Conservation (phyloP, 352 stramenopile genomes). For the Pythium brassicae region DNA sequence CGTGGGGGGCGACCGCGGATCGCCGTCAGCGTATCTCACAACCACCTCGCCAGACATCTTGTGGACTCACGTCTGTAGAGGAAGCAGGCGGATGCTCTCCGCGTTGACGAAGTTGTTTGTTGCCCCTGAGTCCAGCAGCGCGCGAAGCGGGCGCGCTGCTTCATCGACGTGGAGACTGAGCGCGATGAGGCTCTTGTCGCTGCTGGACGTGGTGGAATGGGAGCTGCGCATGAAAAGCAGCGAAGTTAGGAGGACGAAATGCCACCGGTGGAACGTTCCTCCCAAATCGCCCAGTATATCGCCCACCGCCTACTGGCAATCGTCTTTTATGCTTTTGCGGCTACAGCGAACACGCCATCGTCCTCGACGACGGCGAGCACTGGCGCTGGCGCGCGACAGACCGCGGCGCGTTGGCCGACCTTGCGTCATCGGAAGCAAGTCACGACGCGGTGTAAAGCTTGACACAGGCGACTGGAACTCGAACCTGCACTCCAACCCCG, state of each 20-base stretch:
- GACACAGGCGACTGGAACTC: no score
- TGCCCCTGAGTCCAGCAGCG: background rate
- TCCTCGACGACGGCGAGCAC: conserved; percentile 4
- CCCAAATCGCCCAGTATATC: no score
- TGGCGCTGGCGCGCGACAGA: conserved; percentile 9
- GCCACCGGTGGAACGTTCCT: background rate
- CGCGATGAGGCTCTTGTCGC: conserved; percentile 14
- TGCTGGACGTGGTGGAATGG: conserved; percentile 14
- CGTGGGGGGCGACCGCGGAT: conserved; percentile 7
- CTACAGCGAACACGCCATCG: no score
- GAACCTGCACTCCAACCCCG: no score
- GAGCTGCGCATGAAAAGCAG: conserved; percentile 2
- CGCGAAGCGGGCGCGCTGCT: background rate
- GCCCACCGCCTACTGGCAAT: no score
- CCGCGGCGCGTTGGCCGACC: background rate
- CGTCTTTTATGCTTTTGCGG: background rate
- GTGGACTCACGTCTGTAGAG: background rate
- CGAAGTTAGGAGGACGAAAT: background rate
- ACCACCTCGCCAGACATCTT: background rate
- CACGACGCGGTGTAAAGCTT: no score
- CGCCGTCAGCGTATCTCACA: background rate
- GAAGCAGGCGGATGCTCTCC: background rate
- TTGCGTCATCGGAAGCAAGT: background rate
- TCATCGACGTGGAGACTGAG: conserved; percentile 15
- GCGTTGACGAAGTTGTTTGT: background rate